Evolutionary conservation across 208 protist species (phyloP), one percentile per base, ranked within the genome.

Genomic region (Wallacemonas sp.): DNA sequence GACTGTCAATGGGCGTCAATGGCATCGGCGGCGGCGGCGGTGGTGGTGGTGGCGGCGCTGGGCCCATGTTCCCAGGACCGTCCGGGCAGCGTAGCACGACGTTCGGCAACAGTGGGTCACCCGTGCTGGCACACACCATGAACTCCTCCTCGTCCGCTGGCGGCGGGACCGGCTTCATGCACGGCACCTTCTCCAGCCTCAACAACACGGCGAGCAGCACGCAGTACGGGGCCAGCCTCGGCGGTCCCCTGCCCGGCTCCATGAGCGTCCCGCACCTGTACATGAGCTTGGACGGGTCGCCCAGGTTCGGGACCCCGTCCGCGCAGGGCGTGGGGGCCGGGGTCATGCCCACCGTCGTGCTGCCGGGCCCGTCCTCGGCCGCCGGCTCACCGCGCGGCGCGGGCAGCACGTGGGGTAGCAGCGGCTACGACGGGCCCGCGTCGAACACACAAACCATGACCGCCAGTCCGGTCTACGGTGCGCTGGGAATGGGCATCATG

Each of bases 231-330:
- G n/a, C n/a, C n/a, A n/a, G n/a, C n/a, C n/a, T n/a, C n/a, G n/a
- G n/a, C n/a, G n/a, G n/a, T n/a, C n/a, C n/a, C 30, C 0, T 11
- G 30, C 29, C n/a, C 52, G 32, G 30, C 52, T 34, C 52, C 4
- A 11, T 6, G 16, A 41, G 52, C 52, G 52, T 39, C 17, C 52
- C 52, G 26, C 38, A 41, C 17, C 9, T 6, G 30, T 58, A 58
- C 52, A 23, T 43, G 17, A 33, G 32, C 17, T 21, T 33, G 26
- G 23, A 41, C 19, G 52, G 30, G 6, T 58, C 52, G 2, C 52
- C 52, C 14, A 24, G 52, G 12, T 58, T 58, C n/a, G 52, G 52
- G 6, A 58, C 52, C 5, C 52, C 52, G n/a, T 24, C 52, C 19
- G 9, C 36, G 36, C 36, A 6, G 36, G n/a, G n/a, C n/a, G 19